phyloP scores from a whole-genome alignment of 2,329 filamentous ascomycete genomes.

The Fusarium udum region DNA sequence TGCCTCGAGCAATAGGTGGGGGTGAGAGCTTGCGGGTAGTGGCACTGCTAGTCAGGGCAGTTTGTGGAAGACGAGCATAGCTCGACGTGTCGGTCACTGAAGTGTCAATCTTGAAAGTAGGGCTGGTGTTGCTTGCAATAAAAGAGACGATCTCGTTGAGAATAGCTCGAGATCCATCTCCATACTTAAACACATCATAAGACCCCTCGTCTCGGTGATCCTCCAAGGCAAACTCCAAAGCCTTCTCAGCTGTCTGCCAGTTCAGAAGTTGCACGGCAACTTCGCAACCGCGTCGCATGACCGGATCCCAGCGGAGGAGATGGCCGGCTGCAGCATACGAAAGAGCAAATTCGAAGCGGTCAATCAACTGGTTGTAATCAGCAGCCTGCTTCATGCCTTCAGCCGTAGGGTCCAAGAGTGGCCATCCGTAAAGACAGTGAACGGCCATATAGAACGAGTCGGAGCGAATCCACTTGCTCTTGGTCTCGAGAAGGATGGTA shows the following conservation, averaged over 20 bases:
- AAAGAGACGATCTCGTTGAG: slow-evolving; percentile 67
- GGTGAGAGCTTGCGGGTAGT: slow-evolving; percentile 19
- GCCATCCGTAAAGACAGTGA: slow-evolving; percentile 66
- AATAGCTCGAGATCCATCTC: slow-evolving; percentile 63
- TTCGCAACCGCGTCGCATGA: slow-evolving; percentile 67
- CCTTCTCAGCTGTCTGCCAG: slow-evolving; percentile 71
- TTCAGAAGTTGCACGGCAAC: slow-evolving; percentile 66
- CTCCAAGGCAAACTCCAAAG: slow-evolving; percentile 66
- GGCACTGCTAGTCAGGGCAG: slow-evolving; percentile 20
- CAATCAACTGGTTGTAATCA: slow-evolving; percentile 51
- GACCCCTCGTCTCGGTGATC: slow-evolving; percentile 48
- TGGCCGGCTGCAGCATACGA: slow-evolving; percentile 72
- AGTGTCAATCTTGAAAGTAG: slow-evolving; percentile 67
- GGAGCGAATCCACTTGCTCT: slow-evolving; percentile 62
- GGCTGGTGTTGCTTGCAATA: slow-evolving; percentile 67
- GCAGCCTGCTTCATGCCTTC: slow-evolving; percentile 43
- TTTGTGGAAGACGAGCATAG: slow-evolving; percentile 53
- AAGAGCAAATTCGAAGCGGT: slow-evolving; percentile 65
- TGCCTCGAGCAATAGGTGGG: slow-evolving; percentile 50
- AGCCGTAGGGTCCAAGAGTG: slow-evolving; percentile 53
- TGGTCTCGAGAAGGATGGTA: slow-evolving; percentile 55
- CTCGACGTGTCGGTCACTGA: slow-evolving; percentile 48
- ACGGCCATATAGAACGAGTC: slow-evolving; percentile 66
- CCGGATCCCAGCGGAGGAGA: slow-evolving; percentile 63
- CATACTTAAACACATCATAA: slow-evolving; percentile 59